Percentiles rank a stretch among this genome's conserved stretches.
phyloP scores from a whole-genome alignment of 352 stramenopile species.

The Globisporangium mamillatum region DNA sequence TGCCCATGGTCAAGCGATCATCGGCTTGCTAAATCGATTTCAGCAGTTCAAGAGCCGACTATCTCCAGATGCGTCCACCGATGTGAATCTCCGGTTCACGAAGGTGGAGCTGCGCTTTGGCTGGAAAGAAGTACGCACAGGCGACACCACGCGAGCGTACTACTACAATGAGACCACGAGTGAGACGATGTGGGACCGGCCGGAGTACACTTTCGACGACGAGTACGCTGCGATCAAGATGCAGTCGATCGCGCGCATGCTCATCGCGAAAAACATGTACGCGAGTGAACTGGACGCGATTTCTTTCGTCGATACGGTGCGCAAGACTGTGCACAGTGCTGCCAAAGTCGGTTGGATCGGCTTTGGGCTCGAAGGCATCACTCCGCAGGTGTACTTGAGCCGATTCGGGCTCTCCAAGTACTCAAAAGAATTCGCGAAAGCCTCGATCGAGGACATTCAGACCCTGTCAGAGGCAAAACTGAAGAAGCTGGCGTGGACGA shows the following conservation, averaged over 20 bases:
- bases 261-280: constrained; percentile 34
- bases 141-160: constrained; percentile 23
- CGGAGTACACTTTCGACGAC: constrained; percentile 66
- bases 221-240: constrained; percentile 62
- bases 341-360: constrained; percentile 48
- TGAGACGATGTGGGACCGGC: constrained; percentile 52
- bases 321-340: constrained; percentile 18
- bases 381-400: constrained; percentile 43
- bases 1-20: constrained; percentile 38
- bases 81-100: constrained; percentile 43
- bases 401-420: constrained; percentile 64
- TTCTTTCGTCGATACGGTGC: constrained; percentile 44
- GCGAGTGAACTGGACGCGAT: constrained; percentile 30
- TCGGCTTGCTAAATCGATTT: constrained; percentile 43
- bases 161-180: constrained; percentile 47
- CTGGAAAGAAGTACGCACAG: constrained; percentile 42
- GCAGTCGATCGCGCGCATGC: constrained; percentile 52
- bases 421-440: constrained; percentile 27
- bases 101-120: constrained; percentile 59
- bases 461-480: constrained; percentile 31
- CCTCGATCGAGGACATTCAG: constrained; percentile 30
- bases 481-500: constrained; percentile 51
- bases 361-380: constrained; percentile 74
- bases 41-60: constrained; percentile 27
- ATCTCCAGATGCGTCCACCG: constrained; percentile 14